Percentiles rank a stretch among this genome's conserved stretches.
Conservation (phyloP, 345 rosid species). For the Salix arbutifolia region DNA sequence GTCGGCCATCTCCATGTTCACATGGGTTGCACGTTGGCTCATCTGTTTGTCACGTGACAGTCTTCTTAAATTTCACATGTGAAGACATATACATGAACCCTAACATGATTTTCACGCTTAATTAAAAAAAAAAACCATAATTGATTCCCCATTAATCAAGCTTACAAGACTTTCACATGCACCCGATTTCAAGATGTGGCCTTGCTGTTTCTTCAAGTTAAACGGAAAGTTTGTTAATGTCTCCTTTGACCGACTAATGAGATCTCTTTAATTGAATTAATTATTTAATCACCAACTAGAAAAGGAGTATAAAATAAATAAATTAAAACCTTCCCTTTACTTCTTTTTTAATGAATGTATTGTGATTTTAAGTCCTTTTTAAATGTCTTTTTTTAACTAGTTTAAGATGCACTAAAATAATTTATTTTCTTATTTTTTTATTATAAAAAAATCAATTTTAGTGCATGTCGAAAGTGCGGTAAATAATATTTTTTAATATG, state of each 20-base stretch:
- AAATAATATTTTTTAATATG: too few relatives aligned
- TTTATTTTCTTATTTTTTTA: too few relatives aligned
- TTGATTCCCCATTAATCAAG: neutral
- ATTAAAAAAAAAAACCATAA: neutral
- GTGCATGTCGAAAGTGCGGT: too few relatives aligned
- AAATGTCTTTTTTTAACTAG: too few relatives aligned
- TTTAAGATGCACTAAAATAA: too few relatives aligned
- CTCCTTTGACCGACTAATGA: slow-evolving; percentile 5
- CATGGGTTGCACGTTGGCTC: slow-evolving; percentile 57
- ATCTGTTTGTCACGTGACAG: slow-evolving; percentile 52
- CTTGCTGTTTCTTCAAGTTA: neutral
- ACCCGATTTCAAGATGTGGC: slow-evolving; percentile 11
- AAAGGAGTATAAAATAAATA: neutral
- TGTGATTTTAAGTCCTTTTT: too few relatives aligned
- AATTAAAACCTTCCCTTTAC: neutral
- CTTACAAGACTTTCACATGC: slow-evolving; percentile 19
- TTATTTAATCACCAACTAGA: neutral
- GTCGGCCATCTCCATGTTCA: slow-evolving; percentile 42
- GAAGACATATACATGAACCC: slow-evolving; percentile 6
- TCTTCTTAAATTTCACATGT: slow-evolving; percentile 13
- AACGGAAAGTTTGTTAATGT: slow-evolving; percentile 11
- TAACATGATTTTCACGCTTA: neutral
- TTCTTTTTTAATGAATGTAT: neutral
- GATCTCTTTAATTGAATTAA: neutral
- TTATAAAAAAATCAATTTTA: too few relatives aligned